Conservation (phyloP, 1,284 basidiomycete genomes). For the Fomitopsis palustris region DNA sequence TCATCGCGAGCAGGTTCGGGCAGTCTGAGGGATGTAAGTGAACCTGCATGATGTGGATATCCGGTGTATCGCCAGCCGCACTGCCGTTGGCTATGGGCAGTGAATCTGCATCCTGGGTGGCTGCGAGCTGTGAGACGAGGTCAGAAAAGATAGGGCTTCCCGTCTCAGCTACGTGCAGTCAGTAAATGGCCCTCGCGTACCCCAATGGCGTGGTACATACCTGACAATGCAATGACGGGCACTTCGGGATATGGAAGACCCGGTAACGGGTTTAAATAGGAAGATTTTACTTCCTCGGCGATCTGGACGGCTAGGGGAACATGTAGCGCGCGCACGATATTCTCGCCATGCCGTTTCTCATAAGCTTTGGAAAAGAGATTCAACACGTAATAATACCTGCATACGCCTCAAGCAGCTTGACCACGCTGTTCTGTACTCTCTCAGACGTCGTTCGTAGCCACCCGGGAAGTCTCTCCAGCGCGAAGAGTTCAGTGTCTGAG, state of each 20-base stretch:
- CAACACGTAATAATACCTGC: constrained; percentile 22
- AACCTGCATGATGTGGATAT: constrained; percentile 11
- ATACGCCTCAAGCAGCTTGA: constrained; percentile 27
- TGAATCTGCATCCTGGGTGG: constrained; percentile 26
- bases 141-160: constrained; percentile 44
- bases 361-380: background rate
- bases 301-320: constrained; percentile 24
- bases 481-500: constrained; percentile 4
- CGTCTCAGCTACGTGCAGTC: constrained; percentile 15
- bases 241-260: constrained; percentile 58
- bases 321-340: constrained; percentile 21
- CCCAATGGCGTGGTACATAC: constrained; percentile 29
- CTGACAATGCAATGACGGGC: constrained; percentile 49
- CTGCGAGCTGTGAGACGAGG: constrained; percentile 37
- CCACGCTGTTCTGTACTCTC: constrained; percentile 30
- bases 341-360: constrained; percentile 20
- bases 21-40: constrained; percentile 60
- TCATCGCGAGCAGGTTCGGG: constrained; percentile 44
- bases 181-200: constrained; percentile 3
- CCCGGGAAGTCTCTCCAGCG: constrained; percentile 21
- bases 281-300: constrained; percentile 17
- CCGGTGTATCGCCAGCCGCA: background rate
- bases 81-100: constrained; percentile 7
- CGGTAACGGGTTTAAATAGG: constrained; percentile 34
- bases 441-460: constrained; percentile 27